A percentile compares a stretch with the other conserved stretches of the same genome.
These are phyloP conservation scores for Hansfordia pulvinata DNA, from an alignment of 2,329 filamentous ascomycete species.

Conservation along the genomic window DNA sequence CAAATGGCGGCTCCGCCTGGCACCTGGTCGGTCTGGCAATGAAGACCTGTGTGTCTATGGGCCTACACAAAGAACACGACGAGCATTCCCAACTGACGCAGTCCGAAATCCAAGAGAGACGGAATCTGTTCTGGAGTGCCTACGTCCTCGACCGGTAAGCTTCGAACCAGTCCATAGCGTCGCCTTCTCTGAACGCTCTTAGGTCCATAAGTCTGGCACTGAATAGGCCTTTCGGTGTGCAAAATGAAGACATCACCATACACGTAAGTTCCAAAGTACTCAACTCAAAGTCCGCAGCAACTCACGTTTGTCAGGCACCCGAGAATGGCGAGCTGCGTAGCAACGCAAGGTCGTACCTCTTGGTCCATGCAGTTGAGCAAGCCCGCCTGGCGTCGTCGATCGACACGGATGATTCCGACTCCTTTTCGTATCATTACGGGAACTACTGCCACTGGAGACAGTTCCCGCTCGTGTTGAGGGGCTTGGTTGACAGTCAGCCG, in stretches of 20 bases:
- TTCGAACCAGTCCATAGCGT: background rate
- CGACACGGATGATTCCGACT: too few species aligned
- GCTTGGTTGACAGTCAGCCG: too few species aligned
- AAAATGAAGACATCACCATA: constrained; percentile 2
- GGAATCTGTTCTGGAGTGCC: constrained; percentile 4
- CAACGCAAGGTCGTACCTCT: too few species aligned
- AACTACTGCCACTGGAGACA: too few species aligned
- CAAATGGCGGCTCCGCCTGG: constrained; percentile 15
- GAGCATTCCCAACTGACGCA: background rate
- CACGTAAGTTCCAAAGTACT: too few species aligned
- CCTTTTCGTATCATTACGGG: too few species aligned
- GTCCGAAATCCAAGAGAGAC: constrained; percentile 1
- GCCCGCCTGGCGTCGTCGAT: too few species aligned
- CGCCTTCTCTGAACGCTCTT: background rate
- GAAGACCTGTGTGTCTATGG: constrained; percentile 13
- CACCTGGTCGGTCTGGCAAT: constrained; percentile 16
- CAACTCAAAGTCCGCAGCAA: too few species aligned
- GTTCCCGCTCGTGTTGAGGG: too few species aligned
- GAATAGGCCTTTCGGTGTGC: constrained; percentile 3
- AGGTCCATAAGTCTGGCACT: constrained; percentile 1
- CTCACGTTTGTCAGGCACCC: too few species aligned
- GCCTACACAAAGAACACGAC: constrained; percentile 12
- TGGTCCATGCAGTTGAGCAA: too few species aligned
- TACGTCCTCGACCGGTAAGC: constrained; percentile 4
- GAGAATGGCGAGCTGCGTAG: too few species aligned